Evolutionary conservation across 768 basidiomycete species (phyloP), one percentile per base, ranked within the genome.

Genomic region (Tricholoma bakamatsutake): DNA sequence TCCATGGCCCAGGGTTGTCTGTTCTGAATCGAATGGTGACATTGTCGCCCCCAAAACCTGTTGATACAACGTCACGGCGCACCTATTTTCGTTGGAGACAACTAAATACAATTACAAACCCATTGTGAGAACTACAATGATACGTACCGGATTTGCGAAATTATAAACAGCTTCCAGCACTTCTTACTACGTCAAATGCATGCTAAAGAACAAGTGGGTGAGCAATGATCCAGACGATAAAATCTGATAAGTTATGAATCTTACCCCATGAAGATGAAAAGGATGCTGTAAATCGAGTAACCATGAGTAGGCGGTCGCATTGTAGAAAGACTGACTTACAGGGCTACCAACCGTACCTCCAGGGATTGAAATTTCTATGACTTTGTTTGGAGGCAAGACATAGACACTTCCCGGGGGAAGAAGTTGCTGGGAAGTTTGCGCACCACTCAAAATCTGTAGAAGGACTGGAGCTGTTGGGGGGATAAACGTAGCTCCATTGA

Each of bases 1-100:
- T 67, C 76, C 79, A 80, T 2, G 76, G 77, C 15, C 84, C 84
- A 0, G 82, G 77, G 64, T 86, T 86, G 61, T 86, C 76, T 5
- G 82, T 83, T 34, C 69, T 63, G 70, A 82, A 85, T 10, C 83
- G 75, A 50, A 85, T 65, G 2, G 76, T 78, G 13, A 77, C 76
- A 9, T 73, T 69, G 49, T 71, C 72, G 6, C 63, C 59, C 12
- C 53, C 55, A 11, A 37, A 24, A 62, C 74, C 65, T 12, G 57
- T 52, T 18, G 45, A 56, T 9, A 84, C 76, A 1, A 80, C 81
- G 63, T 85, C 84, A 52, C 84, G 55, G 11, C 55, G 55, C n/a
- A 56, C 49, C 55, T 56, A 28, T 37, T 11, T 4, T 3, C 15
- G 6, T 17, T 42, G 34, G 11, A 46, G 8, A 10, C 21, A 2